phyloP scores from a whole-genome alignment of 441 rosid species.

The Flueggea neowawraea region DNA sequence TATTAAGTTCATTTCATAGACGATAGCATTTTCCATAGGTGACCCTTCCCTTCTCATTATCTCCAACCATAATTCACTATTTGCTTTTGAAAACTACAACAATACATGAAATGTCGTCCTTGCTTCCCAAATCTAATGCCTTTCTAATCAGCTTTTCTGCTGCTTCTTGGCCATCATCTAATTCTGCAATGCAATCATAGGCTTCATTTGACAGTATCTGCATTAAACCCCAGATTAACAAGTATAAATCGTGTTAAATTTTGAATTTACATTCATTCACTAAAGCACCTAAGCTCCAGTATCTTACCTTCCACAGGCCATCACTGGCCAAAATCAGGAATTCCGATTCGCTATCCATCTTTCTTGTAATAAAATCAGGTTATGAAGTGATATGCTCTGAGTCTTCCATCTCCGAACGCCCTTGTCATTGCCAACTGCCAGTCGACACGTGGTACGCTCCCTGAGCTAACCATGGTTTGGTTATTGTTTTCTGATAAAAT shows the following conservation, averaged over 20 bases:
- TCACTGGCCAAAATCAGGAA: conserved; percentile 57
- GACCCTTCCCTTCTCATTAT: too few relatives aligned
- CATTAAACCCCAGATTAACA: background rate
- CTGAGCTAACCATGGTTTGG: conserved; percentile 7
- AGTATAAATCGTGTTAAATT: background rate
- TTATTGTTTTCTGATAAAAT: background rate
- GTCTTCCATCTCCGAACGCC: conserved; percentile 46
- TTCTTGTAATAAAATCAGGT: conserved; percentile 24
- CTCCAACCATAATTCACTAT: background rate
- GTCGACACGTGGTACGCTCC: conserved; percentile 43
- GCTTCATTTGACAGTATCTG: conserved; percentile 55
- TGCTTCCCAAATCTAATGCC: conserved; percentile 31
- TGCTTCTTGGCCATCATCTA: conserved; percentile 27
- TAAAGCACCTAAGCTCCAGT: background rate
- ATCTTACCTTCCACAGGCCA: conserved; percentile 48
- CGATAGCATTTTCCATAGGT: too few relatives aligned
- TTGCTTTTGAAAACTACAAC: conserved; percentile 27
- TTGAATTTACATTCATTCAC: background rate
- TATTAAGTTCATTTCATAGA: too few relatives aligned
- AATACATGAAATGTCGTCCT: conserved; percentile 52
- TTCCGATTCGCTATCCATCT: conserved; percentile 9
- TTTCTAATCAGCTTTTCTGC: conserved; percentile 27
- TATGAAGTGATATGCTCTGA: conserved; percentile 43
- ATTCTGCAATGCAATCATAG: conserved; percentile 16
- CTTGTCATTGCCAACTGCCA: conserved; percentile 46